Conservation (phyloP, 805 yeast species). For the Nakazawaea peltata region DNA sequence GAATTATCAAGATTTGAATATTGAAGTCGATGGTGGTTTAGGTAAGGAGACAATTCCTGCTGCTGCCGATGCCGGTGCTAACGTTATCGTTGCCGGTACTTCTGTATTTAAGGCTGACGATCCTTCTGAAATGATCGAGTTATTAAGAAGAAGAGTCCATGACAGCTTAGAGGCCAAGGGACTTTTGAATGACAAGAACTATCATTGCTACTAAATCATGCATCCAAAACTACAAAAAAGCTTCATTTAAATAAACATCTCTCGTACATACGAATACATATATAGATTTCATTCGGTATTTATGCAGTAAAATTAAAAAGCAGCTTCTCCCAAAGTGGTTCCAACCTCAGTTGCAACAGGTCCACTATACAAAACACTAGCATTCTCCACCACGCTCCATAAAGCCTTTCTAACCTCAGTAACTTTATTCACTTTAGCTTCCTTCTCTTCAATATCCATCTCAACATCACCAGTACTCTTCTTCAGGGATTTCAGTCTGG, state of each 20-base stretch:
- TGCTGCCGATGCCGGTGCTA: conserved; percentile 97
- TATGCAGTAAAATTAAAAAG: conserved; percentile 33
- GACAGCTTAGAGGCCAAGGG: conserved; percentile 13
- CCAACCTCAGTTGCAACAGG: conserved; percentile 78
- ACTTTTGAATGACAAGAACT: conserved; percentile 11
- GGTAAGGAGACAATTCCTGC: conserved; percentile 76
- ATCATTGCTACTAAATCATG: conserved; percentile 2
- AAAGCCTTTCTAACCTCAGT: conserved; percentile 54
- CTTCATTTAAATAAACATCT: no score
- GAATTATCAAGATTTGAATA: conserved; percentile 70
- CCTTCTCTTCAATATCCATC: conserved; percentile 43
- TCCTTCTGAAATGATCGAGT: conserved; percentile 67
- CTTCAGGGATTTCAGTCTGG: conserved; percentile 34
- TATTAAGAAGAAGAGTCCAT: conserved; percentile 57
- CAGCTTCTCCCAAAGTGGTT: conserved; percentile 77
- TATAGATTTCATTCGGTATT: no score
- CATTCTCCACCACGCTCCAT: conserved; percentile 65
- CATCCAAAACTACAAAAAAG: no score
- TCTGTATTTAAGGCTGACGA: conserved; percentile 80
- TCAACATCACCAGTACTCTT: conserved; percentile 38
- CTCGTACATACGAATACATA: no score
- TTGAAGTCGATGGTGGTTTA: conserved; percentile 96
- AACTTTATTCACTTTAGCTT: conserved; percentile 22
- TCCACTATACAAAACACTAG: no score
- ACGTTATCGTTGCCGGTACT: conserved; percentile 96